A percentile compares a stretch with the other conserved stretches of the same genome.
Evolutionary conservation across 164 flowering plant genomes (phyloP).

Genomic region (Macadamia integrifolia): DNA sequence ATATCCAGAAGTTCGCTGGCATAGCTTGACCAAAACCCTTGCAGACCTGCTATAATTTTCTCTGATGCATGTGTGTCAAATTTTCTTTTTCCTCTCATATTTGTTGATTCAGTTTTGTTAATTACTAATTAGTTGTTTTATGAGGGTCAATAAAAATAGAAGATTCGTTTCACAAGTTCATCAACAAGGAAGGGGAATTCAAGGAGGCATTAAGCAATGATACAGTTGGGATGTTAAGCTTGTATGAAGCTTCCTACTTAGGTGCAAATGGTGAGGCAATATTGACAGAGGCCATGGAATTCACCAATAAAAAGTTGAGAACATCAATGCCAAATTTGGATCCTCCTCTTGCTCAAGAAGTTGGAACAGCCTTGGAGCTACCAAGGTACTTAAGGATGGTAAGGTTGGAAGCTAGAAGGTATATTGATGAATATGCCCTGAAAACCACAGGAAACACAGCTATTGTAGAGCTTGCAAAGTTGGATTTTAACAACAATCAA

Average conservation of each 20-base stretch:
- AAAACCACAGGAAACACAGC: neutral
- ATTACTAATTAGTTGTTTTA: no score
- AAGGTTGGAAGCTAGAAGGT: conserved; percentile 25
- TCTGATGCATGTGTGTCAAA: no score
- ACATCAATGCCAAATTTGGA: neutral
- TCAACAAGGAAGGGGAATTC: no score
- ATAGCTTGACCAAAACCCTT: no score
- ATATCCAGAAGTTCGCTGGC: no score
- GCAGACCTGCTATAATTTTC: no score
- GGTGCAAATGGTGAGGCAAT: conserved; percentile 17
- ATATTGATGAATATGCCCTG: conserved; percentile 13
- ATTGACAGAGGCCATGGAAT: conserved; percentile 19
- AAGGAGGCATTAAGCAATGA: conserved; percentile 9
- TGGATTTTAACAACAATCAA: conserved; percentile 28
- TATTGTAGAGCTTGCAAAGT: conserved; percentile 22
- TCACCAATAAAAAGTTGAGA: conserved; percentile 13
- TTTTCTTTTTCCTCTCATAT: no score
- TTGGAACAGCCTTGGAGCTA: conserved; percentile 16
- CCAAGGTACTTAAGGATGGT: conserved; percentile 26
- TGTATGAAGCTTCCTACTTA: conserved; percentile 30
- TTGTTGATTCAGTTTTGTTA: no score
- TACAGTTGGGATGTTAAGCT: conserved; percentile 22
- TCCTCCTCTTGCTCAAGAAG: neutral
- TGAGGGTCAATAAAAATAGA: no score
- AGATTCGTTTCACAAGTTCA: no score